Base-by-base conservation (phyloP, 495 filamentous ascomycete genomes). In the Penicillium daleae region DNA sequence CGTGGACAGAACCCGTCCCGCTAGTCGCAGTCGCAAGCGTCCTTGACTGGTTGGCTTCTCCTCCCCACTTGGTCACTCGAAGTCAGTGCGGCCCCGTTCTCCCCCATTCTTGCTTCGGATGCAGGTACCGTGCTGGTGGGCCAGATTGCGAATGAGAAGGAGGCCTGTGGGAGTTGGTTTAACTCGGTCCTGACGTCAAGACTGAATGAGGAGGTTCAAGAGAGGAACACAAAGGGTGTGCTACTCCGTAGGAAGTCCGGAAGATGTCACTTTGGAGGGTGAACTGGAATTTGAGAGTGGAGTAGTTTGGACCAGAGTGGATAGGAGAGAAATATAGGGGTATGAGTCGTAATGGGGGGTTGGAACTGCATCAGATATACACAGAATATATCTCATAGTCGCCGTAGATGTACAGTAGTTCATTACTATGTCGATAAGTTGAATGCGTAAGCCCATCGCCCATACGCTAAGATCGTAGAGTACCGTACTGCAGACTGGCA, bases 1-100 rank as follows among this genome's bases (percentile, higher is more conserved):
- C 69, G 66, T 71, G 66, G 69, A 61, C 62, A 50, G 63, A 55
- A 53, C n/a, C 44, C 26, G 32, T 24, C 51, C 51, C 29, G 51
- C 27, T 22, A 33, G 17, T 54, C 32, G 12, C 9, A 9, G 10
- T 29, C 35, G 12, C 13, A 7, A 5, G 37, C 10, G 21, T 8
- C 9, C 51, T 35, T 54, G 21, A 32, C 32, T 54, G 29, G 10
- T n/a, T 19, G n/a, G 21, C n/a, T 13, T 35, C 10, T 19, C 29
- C 9, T 37, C 51, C 51, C 51, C 29, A 54, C 51, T 54, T 54
- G n/a, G 22, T 19, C 19, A 42, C n/a, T 44, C 40, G 19, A 6
- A 52, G 49, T 29, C 49, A 52, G 51, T 68, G 66, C 66, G 66
- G 59, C 56, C 59, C 62, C 49, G 51, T 33, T 33, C 21, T 12